These are phyloP conservation scores for Sporothrix humicola DNA, from an alignment of 2,329 filamentous ascomycete genomes.

Conservation along the genomic window DNA sequence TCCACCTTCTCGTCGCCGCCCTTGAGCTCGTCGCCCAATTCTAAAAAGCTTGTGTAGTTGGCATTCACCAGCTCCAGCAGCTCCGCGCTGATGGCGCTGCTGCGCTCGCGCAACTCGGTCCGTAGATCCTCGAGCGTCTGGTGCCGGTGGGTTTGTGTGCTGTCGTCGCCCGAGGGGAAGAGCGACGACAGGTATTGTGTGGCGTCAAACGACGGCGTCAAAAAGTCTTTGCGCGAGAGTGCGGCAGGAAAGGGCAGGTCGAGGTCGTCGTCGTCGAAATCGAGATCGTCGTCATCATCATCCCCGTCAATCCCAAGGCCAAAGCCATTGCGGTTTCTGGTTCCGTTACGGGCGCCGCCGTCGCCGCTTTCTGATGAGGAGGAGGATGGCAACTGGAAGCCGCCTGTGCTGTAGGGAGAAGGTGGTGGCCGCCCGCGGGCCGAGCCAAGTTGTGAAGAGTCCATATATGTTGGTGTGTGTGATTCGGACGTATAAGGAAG, in stretches of 20 bases:
- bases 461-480: slow-evolving; percentile 22
- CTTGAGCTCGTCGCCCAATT: slow-evolving; percentile 77
- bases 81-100: slow-evolving; percentile 79
- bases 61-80: slow-evolving; percentile 92
- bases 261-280: slow-evolving; percentile 61
- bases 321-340: slow-evolving; percentile 31
- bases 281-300: slow-evolving; percentile 29
- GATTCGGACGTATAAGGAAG: neutral
- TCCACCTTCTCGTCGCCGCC: slow-evolving; percentile 92
- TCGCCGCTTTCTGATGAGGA: slow-evolving; percentile 45
- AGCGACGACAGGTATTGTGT: slow-evolving; percentile 72
- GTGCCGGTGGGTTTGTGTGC: slow-evolving; percentile 73
- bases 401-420: slow-evolving; percentile 44
- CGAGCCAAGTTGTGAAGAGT: slow-evolving; percentile 6
- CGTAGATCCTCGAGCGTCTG: slow-evolving; percentile 95
- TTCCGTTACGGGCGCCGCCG: slow-evolving; percentile 12
- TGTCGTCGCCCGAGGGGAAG: slow-evolving; percentile 43
- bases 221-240: slow-evolving; percentile 81
- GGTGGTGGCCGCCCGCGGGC: slow-evolving; percentile 31
- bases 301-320: slow-evolving; percentile 55
- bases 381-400: slow-evolving; percentile 52
- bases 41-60: slow-evolving; percentile 91
- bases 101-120: slow-evolving; percentile 80
- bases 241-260: slow-evolving; percentile 87
- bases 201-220: slow-evolving; percentile 77